A percentile compares a stretch with the other conserved stretches of the same genome.
These are phyloP conservation scores for Salix koriyanagi DNA, from an alignment of 345 rosid species.

Conservation along the genomic window DNA sequence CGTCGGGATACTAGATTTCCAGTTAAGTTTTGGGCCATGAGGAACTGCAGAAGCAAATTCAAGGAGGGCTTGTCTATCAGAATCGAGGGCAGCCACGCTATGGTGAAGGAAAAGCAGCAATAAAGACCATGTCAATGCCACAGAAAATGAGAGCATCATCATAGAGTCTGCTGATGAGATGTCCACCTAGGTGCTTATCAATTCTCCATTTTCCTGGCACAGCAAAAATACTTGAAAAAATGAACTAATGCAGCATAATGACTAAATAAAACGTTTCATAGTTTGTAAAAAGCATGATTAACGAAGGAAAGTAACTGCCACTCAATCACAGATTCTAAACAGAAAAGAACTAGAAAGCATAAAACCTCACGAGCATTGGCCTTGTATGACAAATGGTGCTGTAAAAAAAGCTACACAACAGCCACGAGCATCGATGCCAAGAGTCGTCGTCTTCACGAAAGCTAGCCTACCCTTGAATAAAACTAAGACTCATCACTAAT, in stretches of 20 bases:
- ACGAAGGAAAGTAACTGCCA: neutral
- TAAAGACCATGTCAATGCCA: slow-evolving; percentile 32
- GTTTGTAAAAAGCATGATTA: neutral
- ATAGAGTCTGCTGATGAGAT: slow-evolving; percentile 22
- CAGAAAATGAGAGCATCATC: slow-evolving; percentile 32
- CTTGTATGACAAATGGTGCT: neutral
- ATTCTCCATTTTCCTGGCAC: slow-evolving; percentile 14
- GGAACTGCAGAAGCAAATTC: slow-evolving; percentile 63
- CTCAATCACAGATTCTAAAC: neutral
- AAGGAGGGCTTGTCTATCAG: slow-evolving; percentile 75
- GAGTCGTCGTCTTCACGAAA: no score
- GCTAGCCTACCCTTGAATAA: no score
- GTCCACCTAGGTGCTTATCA: neutral
- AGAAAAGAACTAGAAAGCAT: neutral
- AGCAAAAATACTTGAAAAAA: neutral
- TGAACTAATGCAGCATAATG: no score
- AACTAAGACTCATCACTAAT: no score
- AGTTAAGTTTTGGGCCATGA: slow-evolving; percentile 72
- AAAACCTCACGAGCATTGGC: neutral
- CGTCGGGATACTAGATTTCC: slow-evolving; percentile 47
- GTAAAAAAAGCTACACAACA: neutral
- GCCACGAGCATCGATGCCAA: no score
- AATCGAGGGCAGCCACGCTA: slow-evolving; percentile 41
- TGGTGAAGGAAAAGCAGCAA: slow-evolving; percentile 31
- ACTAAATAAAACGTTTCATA: no score